Conservation (phyloP, 495 filamentous ascomycete species). For the Achaetomiella virescens region DNA sequence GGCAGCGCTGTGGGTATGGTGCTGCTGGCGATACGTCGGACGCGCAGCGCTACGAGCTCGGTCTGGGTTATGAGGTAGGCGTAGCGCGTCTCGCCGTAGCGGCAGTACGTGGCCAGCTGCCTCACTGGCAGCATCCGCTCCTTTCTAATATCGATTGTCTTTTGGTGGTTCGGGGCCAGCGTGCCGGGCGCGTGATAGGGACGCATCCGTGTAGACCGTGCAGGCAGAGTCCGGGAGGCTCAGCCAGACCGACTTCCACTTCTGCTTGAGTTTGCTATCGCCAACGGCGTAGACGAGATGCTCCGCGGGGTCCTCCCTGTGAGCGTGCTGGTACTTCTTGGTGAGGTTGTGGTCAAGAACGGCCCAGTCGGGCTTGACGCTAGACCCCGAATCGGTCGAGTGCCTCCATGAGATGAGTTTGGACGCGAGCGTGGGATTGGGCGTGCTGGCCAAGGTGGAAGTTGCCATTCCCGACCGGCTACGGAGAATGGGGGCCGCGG, state of each 20-base stretch:
- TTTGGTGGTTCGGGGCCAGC: neutral
- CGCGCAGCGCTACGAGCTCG: slow-evolving; percentile 4
- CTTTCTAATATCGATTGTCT: neutral
- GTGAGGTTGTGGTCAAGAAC: no score
- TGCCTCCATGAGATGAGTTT: no score
- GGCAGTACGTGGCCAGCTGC: slow-evolving; percentile 7
- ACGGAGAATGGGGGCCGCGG: no score
- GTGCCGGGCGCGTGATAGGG: no score
- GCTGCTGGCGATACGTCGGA: neutral
- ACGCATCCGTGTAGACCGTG: neutral
- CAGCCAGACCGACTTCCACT: slow-evolving; percentile 5
- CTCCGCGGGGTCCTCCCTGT: no score
- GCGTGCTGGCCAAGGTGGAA: no score
- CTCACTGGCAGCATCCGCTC: neutral
- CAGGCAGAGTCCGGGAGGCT: neutral
- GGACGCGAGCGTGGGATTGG: no score
- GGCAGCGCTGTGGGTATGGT: neutral
- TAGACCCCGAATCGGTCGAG: no score
- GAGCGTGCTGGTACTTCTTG: no score
- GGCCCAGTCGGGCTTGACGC: no score
- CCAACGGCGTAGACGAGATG: no score
- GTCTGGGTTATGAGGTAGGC: slow-evolving; percentile 1
- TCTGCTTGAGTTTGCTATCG: slow-evolving; percentile 1
- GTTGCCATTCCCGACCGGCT: no score
- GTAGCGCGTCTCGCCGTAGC: slow-evolving; percentile 7